These are phyloP conservation scores for Letharia lupina DNA, from an alignment of 495 filamentous ascomycete species.

Conservation along the genomic window DNA sequence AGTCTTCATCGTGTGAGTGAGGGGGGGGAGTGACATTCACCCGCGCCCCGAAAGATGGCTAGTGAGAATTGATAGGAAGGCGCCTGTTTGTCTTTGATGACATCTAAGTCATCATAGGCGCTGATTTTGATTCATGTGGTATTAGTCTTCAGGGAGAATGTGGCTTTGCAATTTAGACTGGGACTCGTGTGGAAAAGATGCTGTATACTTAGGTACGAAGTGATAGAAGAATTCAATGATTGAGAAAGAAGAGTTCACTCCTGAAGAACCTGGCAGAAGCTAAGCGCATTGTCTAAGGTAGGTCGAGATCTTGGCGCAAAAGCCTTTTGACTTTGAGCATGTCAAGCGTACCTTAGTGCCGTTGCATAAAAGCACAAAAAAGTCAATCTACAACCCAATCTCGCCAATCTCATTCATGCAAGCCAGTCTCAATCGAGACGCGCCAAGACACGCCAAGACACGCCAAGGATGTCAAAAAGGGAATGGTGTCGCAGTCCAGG, in stretches of 20 bases:
- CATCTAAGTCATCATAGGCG: neutral
- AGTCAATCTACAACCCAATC: conserved; percentile 15
- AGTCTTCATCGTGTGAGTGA: neutral
- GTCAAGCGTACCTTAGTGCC: neutral
- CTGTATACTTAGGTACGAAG: too few relatives aligned
- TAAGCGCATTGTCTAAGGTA: too few relatives aligned
- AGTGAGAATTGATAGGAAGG: neutral
- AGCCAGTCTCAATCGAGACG: neutral
- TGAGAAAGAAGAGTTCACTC: too few relatives aligned
- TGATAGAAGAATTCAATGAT: too few relatives aligned
- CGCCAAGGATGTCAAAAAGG: neutral
- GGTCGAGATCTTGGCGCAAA: too few relatives aligned
- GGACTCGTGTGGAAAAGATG: too few relatives aligned
- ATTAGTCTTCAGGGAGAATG: neutral
- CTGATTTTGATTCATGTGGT: neutral
- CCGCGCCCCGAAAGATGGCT: neutral
- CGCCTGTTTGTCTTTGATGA: neutral
- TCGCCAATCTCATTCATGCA: conserved; percentile 6
- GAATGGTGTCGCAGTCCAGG: neutral
- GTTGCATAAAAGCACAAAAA: neutral
- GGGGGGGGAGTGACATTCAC: too few relatives aligned
- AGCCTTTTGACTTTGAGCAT: too few relatives aligned
- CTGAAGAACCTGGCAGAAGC: too few relatives aligned
- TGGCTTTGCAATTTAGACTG: too few relatives aligned
- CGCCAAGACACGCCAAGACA: neutral